These are phyloP conservation scores for Stephania japonica DNA, from an alignment of 164 flowering plant genomes.

Conservation along the genomic window DNA sequence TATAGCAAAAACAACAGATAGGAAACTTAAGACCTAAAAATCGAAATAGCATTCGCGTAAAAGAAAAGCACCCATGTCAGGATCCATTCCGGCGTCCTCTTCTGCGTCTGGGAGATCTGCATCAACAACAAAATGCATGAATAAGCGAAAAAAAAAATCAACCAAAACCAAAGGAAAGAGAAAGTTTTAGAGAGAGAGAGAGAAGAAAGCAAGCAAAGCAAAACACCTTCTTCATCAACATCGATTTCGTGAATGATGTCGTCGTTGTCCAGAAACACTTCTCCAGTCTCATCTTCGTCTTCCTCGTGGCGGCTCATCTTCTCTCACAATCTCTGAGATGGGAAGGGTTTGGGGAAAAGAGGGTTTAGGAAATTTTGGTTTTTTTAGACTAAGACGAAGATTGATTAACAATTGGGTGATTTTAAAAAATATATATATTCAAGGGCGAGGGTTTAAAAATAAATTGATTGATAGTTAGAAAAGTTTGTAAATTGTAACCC, in stretches of 20 bases:
- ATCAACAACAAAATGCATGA: not conserved
- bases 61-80: slow-evolving; percentile 25
- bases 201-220: slow-evolving; percentile 4
- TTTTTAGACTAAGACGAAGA: too few species aligned
- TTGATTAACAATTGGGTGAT: too few species aligned
- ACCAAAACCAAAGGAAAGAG: not conserved
- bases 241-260: slow-evolving; percentile 57
- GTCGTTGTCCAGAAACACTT: slow-evolving; percentile 53
- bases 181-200: not conserved
- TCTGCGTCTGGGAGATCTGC: slow-evolving; percentile 76
- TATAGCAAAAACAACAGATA: not conserved
- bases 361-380: too few species aligned
- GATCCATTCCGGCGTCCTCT: slow-evolving; percentile 38
- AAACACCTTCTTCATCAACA: slow-evolving; percentile 68
- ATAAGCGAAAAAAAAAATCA: not conserved
- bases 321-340: not conserved
- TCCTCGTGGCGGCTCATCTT: slow-evolving; percentile 31
- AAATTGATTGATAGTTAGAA: too few species aligned
- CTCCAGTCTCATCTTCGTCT: slow-evolving; percentile 33
- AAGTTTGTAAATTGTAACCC: too few species aligned
- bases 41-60: not conserved
- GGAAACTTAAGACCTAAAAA: not conserved
- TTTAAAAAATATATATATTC: too few species aligned
- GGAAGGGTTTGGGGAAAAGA: too few species aligned
- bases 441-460: too few species aligned